Conservation (phyloP, 345 rosid genomes). For the Lepidium sativum region DNA sequence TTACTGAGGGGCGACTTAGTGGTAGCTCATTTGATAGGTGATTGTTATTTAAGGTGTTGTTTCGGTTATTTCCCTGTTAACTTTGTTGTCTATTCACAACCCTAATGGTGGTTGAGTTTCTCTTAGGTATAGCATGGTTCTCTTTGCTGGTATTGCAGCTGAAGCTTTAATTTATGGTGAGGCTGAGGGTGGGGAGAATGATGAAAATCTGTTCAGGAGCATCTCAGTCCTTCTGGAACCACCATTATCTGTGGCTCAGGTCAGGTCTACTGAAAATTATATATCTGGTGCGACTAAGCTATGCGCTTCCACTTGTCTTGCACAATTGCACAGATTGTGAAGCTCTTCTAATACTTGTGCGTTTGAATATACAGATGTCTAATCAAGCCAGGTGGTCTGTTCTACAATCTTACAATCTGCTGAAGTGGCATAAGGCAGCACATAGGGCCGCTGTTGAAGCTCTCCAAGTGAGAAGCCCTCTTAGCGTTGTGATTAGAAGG, state of each 20-base stretch:
- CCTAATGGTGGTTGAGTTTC: constrained; percentile 12
- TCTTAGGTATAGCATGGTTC: constrained; percentile 87
- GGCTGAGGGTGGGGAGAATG: constrained; percentile 97
- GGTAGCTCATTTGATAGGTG: constrained; percentile 77
- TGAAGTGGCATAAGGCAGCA: constrained; percentile 76
- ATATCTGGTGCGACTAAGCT: neutral
- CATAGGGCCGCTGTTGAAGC: constrained; percentile 78
- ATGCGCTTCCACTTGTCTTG: neutral
- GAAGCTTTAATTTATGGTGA: constrained; percentile 88
- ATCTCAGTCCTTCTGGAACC: constrained; percentile 72
- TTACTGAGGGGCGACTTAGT: constrained; percentile 72
- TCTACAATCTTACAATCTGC: constrained; percentile 78
- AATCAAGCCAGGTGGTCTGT: constrained; percentile 96
- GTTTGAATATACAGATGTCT: constrained; percentile 57
- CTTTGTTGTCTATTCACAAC: neutral
- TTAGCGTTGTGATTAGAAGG: constrained; percentile 62
- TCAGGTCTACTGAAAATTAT: constrained; percentile 4
- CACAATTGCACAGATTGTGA: neutral
- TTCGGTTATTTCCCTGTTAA: neutral
- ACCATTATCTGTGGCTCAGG: constrained; percentile 79
- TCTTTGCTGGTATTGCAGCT: constrained; percentile 95
- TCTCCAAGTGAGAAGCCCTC: constrained; percentile 68
- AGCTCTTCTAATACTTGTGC: neutral
- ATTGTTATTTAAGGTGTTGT: neutral
- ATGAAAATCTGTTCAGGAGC: constrained; percentile 87